phyloP scores from a whole-genome alignment of 148 eudicot genomes.

The Hydrangea macrophylla region DNA sequence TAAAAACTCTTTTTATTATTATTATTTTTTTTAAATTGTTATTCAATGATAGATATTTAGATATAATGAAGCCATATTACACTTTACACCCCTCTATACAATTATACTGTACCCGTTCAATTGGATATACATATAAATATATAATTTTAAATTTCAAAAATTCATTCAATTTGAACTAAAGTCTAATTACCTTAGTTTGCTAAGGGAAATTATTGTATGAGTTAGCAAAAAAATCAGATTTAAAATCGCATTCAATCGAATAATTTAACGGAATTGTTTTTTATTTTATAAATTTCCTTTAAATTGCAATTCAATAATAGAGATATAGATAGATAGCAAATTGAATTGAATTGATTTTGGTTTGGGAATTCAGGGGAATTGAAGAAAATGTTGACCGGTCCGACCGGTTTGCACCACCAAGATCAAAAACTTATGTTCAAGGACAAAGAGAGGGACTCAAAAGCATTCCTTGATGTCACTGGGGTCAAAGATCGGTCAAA shows the following conservation, averaged over 20 bases:
- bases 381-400: constrained; percentile 75
- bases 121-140: too few relatives aligned
- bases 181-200: too few relatives aligned
- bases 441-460: constrained; percentile 70
- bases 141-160: too few relatives aligned
- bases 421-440: constrained; percentile 79
- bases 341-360: neutral
- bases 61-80: too few relatives aligned
- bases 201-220: too few relatives aligned
- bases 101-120: too few relatives aligned
- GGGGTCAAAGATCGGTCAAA: constrained; percentile 90
- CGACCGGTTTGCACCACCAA: constrained; percentile 86
- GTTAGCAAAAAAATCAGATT: too few relatives aligned
- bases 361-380: constrained; percentile 59
- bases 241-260: too few relatives aligned
- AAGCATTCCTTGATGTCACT: constrained; percentile 56
- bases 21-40: neutral
- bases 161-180: too few relatives aligned
- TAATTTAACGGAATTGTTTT: too few relatives aligned
- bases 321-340: neutral
- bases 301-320: neutral
- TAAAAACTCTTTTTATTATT: neutral
- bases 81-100: too few relatives aligned
- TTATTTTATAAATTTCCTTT: too few relatives aligned
- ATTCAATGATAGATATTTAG: neutral